Base-by-base conservation (phyloP, 768 basidiomycete species). In the Auricularia sp. region DNA sequence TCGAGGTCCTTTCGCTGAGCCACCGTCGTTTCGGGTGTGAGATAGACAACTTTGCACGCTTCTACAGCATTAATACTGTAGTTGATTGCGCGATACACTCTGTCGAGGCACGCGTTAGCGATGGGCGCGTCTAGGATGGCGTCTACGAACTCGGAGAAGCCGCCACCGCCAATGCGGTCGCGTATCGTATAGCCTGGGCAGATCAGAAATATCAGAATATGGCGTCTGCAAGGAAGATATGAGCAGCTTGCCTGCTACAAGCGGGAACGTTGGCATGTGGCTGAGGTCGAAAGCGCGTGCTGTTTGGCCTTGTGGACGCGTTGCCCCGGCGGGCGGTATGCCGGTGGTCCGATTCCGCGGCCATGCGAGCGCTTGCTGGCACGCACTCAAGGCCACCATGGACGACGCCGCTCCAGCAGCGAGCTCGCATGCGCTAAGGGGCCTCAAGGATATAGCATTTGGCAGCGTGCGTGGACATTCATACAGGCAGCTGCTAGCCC, bases 61-160 rank as follows among this genome's bases (percentile, higher is more conserved):
- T 91, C 92, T 2, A 91, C 84, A 3, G 79, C 79, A 60, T 87
- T 82, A 6, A 82, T 78, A 14, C 79, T 74, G 63, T 87, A 70
- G 75, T 96, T 82, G 35, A 91, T 85, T 0, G 93, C 93, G 54
- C 84, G 86, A 71, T 85, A 96, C 10, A 97, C 94, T 61, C 93
- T 96, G 65, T 14, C 11, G 36, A 33, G 62, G 36, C 8, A 51
- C 14, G 6, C 23, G n/a, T 12, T 4, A 18, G 36, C 6, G 61
- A 14, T 23, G 8, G n/a, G 54, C 36, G 23, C 43, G 7, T 56
- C 4, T 44, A 21, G 36, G 10, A 42, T 47, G 44, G 12, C 10
- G 47, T 64, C 60, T 23, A 77, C 85, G 73, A 67, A 91, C 93
- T 80, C 87, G 58, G 93, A 90, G 74, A 94, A 95, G 14, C 88